Evolutionary conservation across 805 yeast species (phyloP).

Genomic region (Sugiyamaella chiloensis): DNA sequence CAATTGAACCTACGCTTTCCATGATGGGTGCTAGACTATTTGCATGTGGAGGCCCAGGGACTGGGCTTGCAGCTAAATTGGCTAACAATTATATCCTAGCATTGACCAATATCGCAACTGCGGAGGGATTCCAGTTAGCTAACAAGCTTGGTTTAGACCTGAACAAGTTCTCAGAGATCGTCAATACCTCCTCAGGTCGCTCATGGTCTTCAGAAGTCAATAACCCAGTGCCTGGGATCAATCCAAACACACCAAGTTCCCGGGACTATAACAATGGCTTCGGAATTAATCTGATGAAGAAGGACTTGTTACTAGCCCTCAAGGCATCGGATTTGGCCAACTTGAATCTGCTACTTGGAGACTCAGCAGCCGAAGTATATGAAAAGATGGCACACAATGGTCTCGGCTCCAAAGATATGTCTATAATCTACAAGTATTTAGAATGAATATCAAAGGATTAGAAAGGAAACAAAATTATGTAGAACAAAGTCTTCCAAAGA

Average conservation of each 20-base stretch:
- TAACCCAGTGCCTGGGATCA: constrained; percentile 51
- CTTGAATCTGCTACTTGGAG: constrained; percentile 25
- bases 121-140: constrained; percentile 55
- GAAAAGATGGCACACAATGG: constrained; percentile 19
- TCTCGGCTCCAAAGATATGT: constrained; percentile 27
- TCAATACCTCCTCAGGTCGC: constrained; percentile 51
- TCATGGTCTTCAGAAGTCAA: constrained; percentile 55
- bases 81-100: constrained; percentile 54
- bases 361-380: constrained; percentile 26
- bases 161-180: constrained; percentile 46
- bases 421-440: constrained; percentile 29
- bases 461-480: not conserved
- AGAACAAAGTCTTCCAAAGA: not conserved
- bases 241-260: constrained; percentile 47
- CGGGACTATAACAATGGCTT: constrained; percentile 48
- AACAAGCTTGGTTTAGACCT: constrained; percentile 47
- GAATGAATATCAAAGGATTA: constrained; percentile 13
- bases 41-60: constrained; percentile 50
- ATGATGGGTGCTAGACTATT: constrained; percentile 50
- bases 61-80: constrained; percentile 54
- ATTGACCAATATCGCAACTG: constrained; percentile 50
- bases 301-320: constrained; percentile 40
- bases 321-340: constrained; percentile 28
- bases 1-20: constrained; percentile 29
- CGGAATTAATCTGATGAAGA: constrained; percentile 34